Evolutionary conservation across 2,329 filamentous ascomycete genomes (phyloP).

Genomic region (Hypoxylon sp.): DNA sequence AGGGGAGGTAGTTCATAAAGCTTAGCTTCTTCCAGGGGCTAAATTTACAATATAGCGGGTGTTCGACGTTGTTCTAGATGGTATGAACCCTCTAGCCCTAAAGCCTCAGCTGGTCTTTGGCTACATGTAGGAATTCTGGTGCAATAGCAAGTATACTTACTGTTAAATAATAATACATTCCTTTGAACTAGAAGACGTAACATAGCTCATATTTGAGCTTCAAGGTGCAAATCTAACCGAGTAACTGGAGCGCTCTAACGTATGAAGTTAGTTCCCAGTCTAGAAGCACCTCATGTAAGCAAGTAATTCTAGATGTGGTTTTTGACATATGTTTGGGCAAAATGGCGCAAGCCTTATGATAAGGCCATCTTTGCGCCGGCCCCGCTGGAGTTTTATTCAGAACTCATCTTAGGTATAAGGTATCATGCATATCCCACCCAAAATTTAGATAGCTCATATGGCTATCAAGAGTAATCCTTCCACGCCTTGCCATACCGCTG

Average conservation of each 20-base stretch:
- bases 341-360: not conserved
- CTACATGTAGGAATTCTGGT: no score
- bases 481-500: not conserved
- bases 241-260: no score
- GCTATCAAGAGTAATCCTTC: not conserved
- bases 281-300: not conserved
- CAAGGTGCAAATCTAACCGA: no score
- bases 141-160: no score
- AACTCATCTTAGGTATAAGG: slow-evolving; percentile 1
- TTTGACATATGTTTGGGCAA: not conserved
- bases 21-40: not conserved
- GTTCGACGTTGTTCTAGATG: no score
- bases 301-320: not conserved
- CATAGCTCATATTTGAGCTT: not conserved
- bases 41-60: not conserved
- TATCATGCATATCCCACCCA: slow-evolving; percentile 2
- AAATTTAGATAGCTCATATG: not conserved
- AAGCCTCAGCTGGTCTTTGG: no score
- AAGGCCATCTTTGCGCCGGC: not conserved
- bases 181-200: no score
- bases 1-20: not conserved
- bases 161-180: no score
- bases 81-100: no score
- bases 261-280: not conserved
- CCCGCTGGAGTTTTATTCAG: not conserved